Conservation (phyloP, 768 basidiomycete species). For the Lactarius pseudohatsudake region DNA sequence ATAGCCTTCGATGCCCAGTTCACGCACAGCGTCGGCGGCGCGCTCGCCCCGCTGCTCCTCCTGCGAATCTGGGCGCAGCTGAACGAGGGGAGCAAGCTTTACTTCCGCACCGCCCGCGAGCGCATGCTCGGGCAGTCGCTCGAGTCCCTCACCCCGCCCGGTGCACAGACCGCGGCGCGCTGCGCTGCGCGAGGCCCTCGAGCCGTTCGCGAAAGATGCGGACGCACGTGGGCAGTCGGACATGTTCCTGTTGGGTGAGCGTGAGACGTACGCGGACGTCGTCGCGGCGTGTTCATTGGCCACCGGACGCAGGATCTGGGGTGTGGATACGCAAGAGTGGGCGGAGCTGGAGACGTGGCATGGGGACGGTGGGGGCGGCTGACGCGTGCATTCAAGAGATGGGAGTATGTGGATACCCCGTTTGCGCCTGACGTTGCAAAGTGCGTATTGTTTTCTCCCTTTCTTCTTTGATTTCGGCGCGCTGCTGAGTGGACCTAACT, state of each 20-base stretch:
- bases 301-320: constrained; percentile 37
- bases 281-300: constrained; percentile 36
- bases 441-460: background rate
- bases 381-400: constrained; percentile 14
- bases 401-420: constrained; percentile 21
- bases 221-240: constrained; percentile 23
- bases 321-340: constrained; percentile 45
- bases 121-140: constrained; percentile 37
- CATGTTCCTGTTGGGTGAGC: constrained; percentile 38
- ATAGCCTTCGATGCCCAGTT: constrained; percentile 31
- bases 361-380: constrained; percentile 36
- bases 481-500: background rate
- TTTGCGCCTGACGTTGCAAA: background rate
- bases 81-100: constrained; percentile 38
- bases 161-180: constrained; percentile 36
- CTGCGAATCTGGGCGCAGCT: constrained; percentile 31
- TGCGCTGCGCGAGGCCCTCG: constrained; percentile 40
- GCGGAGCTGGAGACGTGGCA: constrained; percentile 41
- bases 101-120: constrained; percentile 43
- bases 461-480: background rate
- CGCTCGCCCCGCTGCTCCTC: constrained; percentile 19
- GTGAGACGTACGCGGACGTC: constrained; percentile 44
- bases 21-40: constrained; percentile 10
- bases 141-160: constrained; percentile 40
- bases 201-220: constrained; percentile 28